Percentiles rank a stretch among this genome's conserved stretches.
phyloP scores from a whole-genome alignment of 2,329 filamentous ascomycete genomes.

The Aureobasidium sp. region DNA sequence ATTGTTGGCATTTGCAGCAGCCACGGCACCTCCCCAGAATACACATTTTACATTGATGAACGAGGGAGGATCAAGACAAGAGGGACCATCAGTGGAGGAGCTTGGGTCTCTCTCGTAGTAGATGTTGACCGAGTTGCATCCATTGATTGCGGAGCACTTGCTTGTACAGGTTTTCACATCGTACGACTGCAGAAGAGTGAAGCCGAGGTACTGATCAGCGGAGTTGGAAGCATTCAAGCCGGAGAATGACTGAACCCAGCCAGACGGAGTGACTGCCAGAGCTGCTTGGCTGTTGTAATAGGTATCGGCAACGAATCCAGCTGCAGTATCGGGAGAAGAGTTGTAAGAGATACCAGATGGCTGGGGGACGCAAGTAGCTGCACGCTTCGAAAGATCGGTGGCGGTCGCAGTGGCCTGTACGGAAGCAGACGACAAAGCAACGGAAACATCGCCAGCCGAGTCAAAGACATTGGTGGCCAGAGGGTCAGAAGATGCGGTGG shows the following conservation, averaged over 20 bases:
- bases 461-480: not conserved
- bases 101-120: slow-evolving; percentile 18
- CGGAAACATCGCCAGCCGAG: not conserved
- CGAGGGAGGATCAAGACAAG: slow-evolving; percentile 19
- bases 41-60: slow-evolving; percentile 27
- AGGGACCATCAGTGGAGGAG: slow-evolving; percentile 6
- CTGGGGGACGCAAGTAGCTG: not conserved
- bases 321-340: slow-evolving; percentile 14
- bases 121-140: slow-evolving; percentile 17
- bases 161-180: slow-evolving; percentile 11
- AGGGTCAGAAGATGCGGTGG: not conserved
- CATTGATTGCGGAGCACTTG: slow-evolving; percentile 14
- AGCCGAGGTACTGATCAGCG: slow-evolving; percentile 18
- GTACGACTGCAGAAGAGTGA: slow-evolving; percentile 12
- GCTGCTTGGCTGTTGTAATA: not conserved
- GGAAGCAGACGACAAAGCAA: not conserved
- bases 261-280: not conserved
- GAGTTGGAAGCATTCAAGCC: slow-evolving; percentile 15
- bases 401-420: not conserved
- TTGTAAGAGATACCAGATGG: slow-evolving; percentile 15
- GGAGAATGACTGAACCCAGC: slow-evolving; percentile 15
- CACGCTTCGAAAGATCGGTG: not conserved
- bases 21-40: slow-evolving; percentile 24
- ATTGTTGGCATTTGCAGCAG: slow-evolving; percentile 22
- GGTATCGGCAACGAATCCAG: not conserved